Base-by-base conservation (phyloP, 176 grass and related monocot genomes). In the Triticum monococcum region DNA sequence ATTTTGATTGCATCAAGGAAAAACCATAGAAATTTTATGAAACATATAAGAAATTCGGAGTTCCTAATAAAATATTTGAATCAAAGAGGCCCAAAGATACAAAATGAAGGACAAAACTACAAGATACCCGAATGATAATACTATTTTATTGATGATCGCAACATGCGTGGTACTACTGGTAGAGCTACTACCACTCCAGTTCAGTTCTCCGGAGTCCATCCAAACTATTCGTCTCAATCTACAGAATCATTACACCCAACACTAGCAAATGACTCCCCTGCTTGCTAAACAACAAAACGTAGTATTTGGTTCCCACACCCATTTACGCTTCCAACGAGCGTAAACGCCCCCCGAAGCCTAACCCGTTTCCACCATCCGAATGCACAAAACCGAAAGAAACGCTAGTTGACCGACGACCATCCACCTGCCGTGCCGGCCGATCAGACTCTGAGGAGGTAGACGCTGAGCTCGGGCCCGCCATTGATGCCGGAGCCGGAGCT, bases 381-480 rank as follows among this genome's bases (percentile, higher is more conserved):
- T 71, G 26, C 20, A 62, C 72, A 81, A 62, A 67, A 18, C 4
- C 10, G 14, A 52, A 17, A 16, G 40, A 28, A 28, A 28, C 24
- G 25, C 62, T 13, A 28, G 4, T 50, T 50, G 66, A 70, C 11
- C 40, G 10, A 43, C 68, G 37, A 12, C 41, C 45, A 48, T 48
- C 68, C 36, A n/a, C 20, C 70, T 5, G 54, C 54, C 54, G 54
- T 2, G 54, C 23, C 10, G 87, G 7, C 4, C 33, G 74, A 77
- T 97, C 95, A 98, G 77, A 92, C 91, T 89, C 95, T 91, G 24
- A 98, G 93, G 60, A 95, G 90, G 64, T 98, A 98, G 67, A 98
- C 89, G 41, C 93, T 95, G 68, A 98, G 95, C 87, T 98, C 95
- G 0, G 91, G 95, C 4, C 95, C 93, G 79, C 91, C 83, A 68